Percentiles rank a stretch among this genome's conserved stretches.
phyloP scores from a whole-genome alignment of 208 protist species.

The Porcisia deanei region DNA sequence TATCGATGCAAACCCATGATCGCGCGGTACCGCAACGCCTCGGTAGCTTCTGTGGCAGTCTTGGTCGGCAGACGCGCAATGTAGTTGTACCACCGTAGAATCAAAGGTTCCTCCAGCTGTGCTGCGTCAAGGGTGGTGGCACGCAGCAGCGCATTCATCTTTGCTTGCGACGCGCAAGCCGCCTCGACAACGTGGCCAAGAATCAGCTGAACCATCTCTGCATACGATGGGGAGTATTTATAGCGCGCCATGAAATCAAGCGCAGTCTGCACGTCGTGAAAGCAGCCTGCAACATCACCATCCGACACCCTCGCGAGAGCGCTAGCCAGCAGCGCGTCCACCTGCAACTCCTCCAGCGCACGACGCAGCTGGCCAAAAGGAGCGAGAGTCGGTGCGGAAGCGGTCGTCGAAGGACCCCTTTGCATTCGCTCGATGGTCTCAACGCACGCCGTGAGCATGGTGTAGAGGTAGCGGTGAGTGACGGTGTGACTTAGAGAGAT shows the following conservation, averaged over 20 bases:
- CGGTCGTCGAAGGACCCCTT: not conserved
- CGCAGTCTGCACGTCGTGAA: slow-evolving; percentile 59
- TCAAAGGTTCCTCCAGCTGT: slow-evolving; percentile 47
- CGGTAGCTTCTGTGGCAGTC: slow-evolving; percentile 42
- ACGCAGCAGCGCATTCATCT: slow-evolving; percentile 42
- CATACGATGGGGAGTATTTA: slow-evolving; percentile 30
- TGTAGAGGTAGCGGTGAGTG: slow-evolving; percentile 34
- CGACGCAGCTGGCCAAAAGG: slow-evolving; percentile 26
- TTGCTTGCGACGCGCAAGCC: slow-evolving; percentile 46
- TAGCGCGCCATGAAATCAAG: slow-evolving; percentile 39
- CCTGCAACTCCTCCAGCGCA: slow-evolving; percentile 63
- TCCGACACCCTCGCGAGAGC: slow-evolving; percentile 42
- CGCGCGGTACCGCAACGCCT: slow-evolving; percentile 52
- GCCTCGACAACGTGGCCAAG: slow-evolving; percentile 39
- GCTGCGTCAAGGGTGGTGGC: slow-evolving; percentile 31
- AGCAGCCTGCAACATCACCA: slow-evolving; percentile 40
- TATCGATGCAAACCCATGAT: slow-evolving; percentile 73
- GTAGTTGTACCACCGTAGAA: slow-evolving; percentile 62
- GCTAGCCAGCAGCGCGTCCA: slow-evolving; percentile 62
- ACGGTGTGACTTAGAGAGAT: slow-evolving; percentile 20
- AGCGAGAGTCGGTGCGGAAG: not conserved
- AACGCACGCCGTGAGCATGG: slow-evolving; percentile 17
- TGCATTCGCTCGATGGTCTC: slow-evolving; percentile 21
- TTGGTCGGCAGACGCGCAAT: slow-evolving; percentile 67
- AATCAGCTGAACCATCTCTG: slow-evolving; percentile 39